Percentiles rank a stretch among this genome's conserved stretches.
These are phyloP conservation scores for Boletus subparvulus DNA, from an alignment of 768 basidiomycete species.

Conservation along the genomic window DNA sequence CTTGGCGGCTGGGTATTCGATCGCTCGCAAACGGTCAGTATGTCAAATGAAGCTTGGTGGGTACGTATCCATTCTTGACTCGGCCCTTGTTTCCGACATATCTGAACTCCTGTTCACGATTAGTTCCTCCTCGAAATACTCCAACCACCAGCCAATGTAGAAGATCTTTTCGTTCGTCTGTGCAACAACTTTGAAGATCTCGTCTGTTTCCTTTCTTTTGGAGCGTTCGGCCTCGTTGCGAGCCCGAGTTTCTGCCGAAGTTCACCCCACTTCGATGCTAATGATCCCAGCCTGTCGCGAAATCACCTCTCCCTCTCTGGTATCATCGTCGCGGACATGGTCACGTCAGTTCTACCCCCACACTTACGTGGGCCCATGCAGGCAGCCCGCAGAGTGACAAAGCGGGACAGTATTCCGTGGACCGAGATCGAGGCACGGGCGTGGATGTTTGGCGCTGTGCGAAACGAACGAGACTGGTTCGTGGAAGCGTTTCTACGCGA, in stretches of 20 bases:
- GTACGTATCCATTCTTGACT: slow-evolving; percentile 16
- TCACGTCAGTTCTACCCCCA: not conserved
- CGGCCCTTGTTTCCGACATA: not conserved
- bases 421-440: slow-evolving; percentile 19
- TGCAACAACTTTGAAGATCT: slow-evolving; percentile 33
- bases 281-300: slow-evolving; percentile 5
- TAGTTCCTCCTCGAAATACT: slow-evolving; percentile 6
- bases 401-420: slow-evolving; percentile 24
- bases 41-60: slow-evolving; percentile 34
- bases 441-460: slow-evolving; percentile 34
- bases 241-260: slow-evolving; percentile 20
- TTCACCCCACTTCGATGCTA: not conserved
- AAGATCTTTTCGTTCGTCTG: slow-evolving; percentile 32
- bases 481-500: slow-evolving; percentile 27
- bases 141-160: slow-evolving; percentile 19
- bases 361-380: slow-evolving; percentile 1
- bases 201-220: slow-evolving; percentile 30
- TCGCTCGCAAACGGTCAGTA: slow-evolving; percentile 14
- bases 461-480: slow-evolving; percentile 28
- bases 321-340: slow-evolving; percentile 21
- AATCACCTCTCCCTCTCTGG: slow-evolving; percentile 26
- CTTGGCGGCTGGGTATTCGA: slow-evolving; percentile 36
- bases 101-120: not conserved
- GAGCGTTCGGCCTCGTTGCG: slow-evolving; percentile 17
- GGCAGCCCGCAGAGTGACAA: slow-evolving; percentile 6